Evolutionary conservation across 176 grass and related monocot genomes (phyloP), one percentile per base, ranked within the genome.

Genomic region (Musa beccarii): DNA sequence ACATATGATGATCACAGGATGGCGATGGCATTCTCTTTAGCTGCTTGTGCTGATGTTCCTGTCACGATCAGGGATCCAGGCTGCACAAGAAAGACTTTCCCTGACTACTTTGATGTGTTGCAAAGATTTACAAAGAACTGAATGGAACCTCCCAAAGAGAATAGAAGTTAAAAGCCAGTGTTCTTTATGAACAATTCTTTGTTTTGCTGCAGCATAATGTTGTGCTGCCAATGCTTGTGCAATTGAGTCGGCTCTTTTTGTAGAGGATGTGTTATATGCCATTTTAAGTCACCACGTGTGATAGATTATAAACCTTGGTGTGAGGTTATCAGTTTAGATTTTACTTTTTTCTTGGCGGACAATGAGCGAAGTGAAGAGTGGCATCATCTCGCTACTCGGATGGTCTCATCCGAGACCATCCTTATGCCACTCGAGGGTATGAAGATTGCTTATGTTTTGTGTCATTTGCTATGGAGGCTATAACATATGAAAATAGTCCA

Each of bases 1-100:
- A 99, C 95, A 2, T 99, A 99, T 0, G 91, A 99, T 10, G 91
- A 99, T 54, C 91, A 99, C 82, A 86, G 95, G 78, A 99, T 94
- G 95, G 90, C 95, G 15, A 99, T 99, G 91, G 89, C 91, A 49
- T 89, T 99, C 79, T 94, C 95, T 69, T 74, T 99, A 8, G 91
- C 88, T 0, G 95, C 95, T 13, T 92, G 95, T 2, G 84, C 86
- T 0, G 95, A 92, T 57, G 90, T 94, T 19, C 88, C 90, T 2
- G 90, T 94, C 9, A 99, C 90, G 0, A 94, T 99, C 79, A 89
- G 86, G 14, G 95, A 99, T 54, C 95, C 95, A 0, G 88, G 86
- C 14, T 99, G 95, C 88, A 99, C 95, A 24, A 83, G 95, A 20
- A 99, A 94, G 79, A 99, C 90, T 16, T 99, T 99, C 82, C 95